These are phyloP conservation scores for Picea engelmannii DNA, from an alignment of 83 land plant genomes.

Conservation along the genomic window DNA sequence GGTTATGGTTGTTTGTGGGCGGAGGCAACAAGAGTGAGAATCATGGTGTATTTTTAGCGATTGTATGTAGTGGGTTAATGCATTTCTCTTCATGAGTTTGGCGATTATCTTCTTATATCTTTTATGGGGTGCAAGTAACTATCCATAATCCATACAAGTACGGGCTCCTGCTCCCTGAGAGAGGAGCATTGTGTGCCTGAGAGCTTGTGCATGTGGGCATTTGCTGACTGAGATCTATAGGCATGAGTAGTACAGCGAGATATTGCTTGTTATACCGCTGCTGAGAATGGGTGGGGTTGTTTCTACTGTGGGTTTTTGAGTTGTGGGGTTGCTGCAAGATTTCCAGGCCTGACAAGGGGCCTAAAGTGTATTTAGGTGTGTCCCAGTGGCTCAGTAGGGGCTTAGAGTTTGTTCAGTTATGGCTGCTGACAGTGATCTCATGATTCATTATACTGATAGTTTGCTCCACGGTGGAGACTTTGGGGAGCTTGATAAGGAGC, in stretches of 20 bases:
- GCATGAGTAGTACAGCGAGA: not conserved
- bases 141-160: not conserved
- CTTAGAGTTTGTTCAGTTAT: not conserved
- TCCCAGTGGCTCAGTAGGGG: not conserved
- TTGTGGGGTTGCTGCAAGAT: constrained; percentile 7
- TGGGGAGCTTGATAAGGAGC: constrained; percentile 9
- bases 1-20: not conserved
- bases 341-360: not conserved
- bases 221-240: not conserved
- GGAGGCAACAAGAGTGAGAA: constrained; percentile 11
- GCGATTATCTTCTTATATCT: not conserved
- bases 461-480: constrained; percentile 14
- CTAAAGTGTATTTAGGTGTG: not conserved
- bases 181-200: not conserved
- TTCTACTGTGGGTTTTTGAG: not conserved
- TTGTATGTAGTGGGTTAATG: not conserved
- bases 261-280: not conserved
- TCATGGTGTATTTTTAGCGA: not conserved
- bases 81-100: not conserved
- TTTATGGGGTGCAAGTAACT: not conserved
- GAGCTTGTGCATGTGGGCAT: constrained; percentile 3
- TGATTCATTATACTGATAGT: constrained; percentile 13
- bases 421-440: constrained; percentile 11
- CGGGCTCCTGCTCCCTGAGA: too few species aligned
- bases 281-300: not conserved